A percentile compares a stretch with the other conserved stretches of the same genome.
Conservation (phyloP, 179 eudicot genomes). For the Pouteria campechiana region DNA sequence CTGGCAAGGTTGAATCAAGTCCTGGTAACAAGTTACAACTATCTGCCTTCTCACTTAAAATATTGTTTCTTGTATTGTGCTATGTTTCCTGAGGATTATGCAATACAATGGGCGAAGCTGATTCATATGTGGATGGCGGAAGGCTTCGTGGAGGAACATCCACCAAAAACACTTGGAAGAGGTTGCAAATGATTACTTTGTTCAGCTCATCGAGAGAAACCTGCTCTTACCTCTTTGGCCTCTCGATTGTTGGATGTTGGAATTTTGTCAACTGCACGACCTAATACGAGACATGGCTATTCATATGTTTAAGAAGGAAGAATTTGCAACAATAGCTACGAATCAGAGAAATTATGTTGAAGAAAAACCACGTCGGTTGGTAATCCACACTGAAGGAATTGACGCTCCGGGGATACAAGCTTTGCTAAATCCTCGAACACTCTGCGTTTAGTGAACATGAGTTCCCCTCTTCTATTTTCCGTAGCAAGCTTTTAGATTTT, state of each 20-base stretch:
- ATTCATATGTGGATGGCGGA: conserved; percentile 5
- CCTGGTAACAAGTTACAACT: conserved; percentile 10
- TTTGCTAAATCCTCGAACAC: neutral
- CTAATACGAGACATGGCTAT: conserved; percentile 7
- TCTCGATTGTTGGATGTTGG: neutral
- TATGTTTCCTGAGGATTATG: conserved; percentile 15
- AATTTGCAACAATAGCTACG: neutral
- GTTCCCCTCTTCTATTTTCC: neutral
- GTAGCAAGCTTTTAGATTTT: neutral
- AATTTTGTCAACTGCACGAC: conserved; percentile 3
- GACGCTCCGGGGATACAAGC: neutral
- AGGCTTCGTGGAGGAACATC: conserved; percentile 3
- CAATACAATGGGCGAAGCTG: conserved; percentile 3
- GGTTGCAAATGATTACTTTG: conserved; percentile 5
- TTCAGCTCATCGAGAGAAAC: conserved; percentile 2
- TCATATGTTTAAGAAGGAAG: conserved; percentile 1
- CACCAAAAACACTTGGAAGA: conserved; percentile 3
- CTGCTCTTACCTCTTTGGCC: conserved; percentile 1
- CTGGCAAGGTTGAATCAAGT: conserved; percentile 3
- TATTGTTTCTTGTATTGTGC: conserved; percentile 25
- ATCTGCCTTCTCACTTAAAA: conserved; percentile 15
- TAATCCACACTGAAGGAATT: neutral
- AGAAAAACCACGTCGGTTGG: neutral
- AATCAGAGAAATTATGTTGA: neutral
- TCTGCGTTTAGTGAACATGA: neutral